Evolutionary conservation across 495 filamentous ascomycete species (phyloP), one percentile per base, ranked within the genome.

Genomic region (Aspergillus conjunctus): DNA sequence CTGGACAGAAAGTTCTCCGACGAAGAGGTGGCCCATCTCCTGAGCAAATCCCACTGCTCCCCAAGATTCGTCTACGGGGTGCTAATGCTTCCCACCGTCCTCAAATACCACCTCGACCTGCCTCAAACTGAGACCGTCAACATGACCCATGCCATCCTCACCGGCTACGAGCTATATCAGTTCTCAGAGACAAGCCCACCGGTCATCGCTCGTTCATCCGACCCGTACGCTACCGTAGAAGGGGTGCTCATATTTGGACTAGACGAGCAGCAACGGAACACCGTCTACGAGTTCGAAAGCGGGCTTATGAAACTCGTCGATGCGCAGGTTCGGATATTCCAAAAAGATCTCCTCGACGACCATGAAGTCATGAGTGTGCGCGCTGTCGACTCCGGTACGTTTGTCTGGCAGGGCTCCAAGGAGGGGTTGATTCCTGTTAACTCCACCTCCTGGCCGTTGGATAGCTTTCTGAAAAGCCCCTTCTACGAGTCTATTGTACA

Each of bases 241-340:
- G 72, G 72, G 1, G 62, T 75, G 58, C 56, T 75, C 8, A 60
- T 75, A 8, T 69, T 73, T 31, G 66, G 62, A 17, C 59, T 74
- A 26, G 54, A 67, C 34, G 53, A 57, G 41, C 26, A 67, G 1
- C 69, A 71, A n/a, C 53, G 65, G 10, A 68, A 68, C 17, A 43
- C 56, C 1, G 63, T 73, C 17, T 68, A 68, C 33, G 66, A 68
- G 21, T 11, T 69, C 10, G 72, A 75, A 49, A 14, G 39, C n/a
- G 62, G 66, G 1, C 39, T 66, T 17, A 66, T 60, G 55, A 52
- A 50, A 2, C 51, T 72, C 31, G 55, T 69, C 18, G 60, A 53
- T 56, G 68, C 70, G 2, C 56, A 61, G 48, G 70, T 70, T 37
- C 48, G 67, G 20, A 66, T 72, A 4, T 50, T 17, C 6, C 59